phyloP scores from a whole-genome alignment of 768 basidiomycete species.

The Xerocomus spinulosus region DNA sequence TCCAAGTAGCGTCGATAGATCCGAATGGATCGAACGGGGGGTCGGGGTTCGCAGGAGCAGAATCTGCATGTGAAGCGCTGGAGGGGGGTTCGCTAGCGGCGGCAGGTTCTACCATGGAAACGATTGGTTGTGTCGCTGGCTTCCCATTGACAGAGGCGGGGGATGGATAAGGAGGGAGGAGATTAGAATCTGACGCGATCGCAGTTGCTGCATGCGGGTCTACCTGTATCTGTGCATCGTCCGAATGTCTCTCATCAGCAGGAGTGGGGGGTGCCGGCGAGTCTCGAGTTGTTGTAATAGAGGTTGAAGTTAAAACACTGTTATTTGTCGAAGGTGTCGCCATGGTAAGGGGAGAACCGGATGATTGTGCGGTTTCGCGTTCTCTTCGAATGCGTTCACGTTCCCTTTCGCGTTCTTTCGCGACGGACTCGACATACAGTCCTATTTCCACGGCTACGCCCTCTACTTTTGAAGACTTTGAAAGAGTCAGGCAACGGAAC shows the following conservation, averaged over 20 bases:
- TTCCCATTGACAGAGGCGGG: constrained; percentile 47
- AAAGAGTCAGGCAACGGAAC: constrained; percentile 50
- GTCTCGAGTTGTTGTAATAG: constrained; percentile 5
- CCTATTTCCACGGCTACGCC: constrained; percentile 58
- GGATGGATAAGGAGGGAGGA: constrained; percentile 48
- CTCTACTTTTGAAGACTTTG: constrained; percentile 46
- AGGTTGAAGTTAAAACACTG: constrained; percentile 7
- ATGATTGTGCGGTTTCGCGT: constrained; percentile 44
- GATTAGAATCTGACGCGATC: constrained; percentile 17
- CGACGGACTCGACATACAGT: constrained; percentile 69
- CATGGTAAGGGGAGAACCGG: constrained; percentile 24
- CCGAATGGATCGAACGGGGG: constrained; percentile 43
- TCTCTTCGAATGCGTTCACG: constrained; percentile 68
- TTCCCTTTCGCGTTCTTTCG: constrained; percentile 73
- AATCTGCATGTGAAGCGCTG: constrained; percentile 10
- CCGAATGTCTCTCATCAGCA: constrained; percentile 6
- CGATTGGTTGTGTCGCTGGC: constrained; percentile 4
- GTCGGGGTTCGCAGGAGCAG: constrained; percentile 18
- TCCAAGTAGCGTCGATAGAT: constrained; percentile 38
- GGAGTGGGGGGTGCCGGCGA: constrained; percentile 17
- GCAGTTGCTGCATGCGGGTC: constrained; percentile 11
- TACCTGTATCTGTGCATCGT: constrained; percentile 19
- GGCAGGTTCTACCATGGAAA: constrained; percentile 21
- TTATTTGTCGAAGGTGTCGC: constrained; percentile 21
- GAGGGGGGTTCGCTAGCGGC: constrained; percentile 13